A percentile compares a stretch with the other conserved stretches of the same genome.
These are phyloP conservation scores for Lichtheimia hyalospora DNA, from an alignment of 371 early-diverging fungal genomes.

Conservation along the genomic window DNA sequence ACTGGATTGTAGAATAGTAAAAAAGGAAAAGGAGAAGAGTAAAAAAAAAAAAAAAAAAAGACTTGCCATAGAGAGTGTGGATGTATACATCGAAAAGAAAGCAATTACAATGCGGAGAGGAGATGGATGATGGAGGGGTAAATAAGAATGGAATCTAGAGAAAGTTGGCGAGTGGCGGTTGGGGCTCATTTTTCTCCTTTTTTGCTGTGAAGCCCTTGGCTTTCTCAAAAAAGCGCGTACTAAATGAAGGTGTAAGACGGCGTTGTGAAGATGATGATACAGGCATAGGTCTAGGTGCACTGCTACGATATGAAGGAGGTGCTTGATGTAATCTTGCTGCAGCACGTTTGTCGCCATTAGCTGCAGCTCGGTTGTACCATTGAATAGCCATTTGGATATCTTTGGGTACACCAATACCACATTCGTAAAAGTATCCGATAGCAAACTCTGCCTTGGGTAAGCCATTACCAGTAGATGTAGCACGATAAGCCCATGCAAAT, in stretches of 20 bases:
- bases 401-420: slow-evolving; percentile 76
- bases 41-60: too few relatives aligned
- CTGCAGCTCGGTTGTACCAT: slow-evolving; percentile 66
- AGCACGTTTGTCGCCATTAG: slow-evolving; percentile 45
- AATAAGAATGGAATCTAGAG: slow-evolving; percentile 6
- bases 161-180: slow-evolving; percentile 6
- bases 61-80: too few relatives aligned
- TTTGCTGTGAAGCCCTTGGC: slow-evolving; percentile 7
- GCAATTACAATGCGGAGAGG: background rate
- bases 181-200: background rate
- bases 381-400: slow-evolving; percentile 69
- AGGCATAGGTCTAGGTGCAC: background rate
- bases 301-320: slow-evolving; percentile 6
- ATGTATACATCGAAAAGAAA: background rate
- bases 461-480: slow-evolving; percentile 70
- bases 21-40: background rate
- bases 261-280: background rate
- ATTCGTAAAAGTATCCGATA: slow-evolving; percentile 91
- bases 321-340: slow-evolving; percentile 25
- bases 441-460: slow-evolving; percentile 92
- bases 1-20: too few relatives aligned
- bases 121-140: background rate
- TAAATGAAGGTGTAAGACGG: background rate
- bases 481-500: slow-evolving; percentile 84
- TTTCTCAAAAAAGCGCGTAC: slow-evolving; percentile 1